Evolutionary conservation across 352 stramenopile species (phyloP).

Genomic region (Phytophthora quininea): DNA sequence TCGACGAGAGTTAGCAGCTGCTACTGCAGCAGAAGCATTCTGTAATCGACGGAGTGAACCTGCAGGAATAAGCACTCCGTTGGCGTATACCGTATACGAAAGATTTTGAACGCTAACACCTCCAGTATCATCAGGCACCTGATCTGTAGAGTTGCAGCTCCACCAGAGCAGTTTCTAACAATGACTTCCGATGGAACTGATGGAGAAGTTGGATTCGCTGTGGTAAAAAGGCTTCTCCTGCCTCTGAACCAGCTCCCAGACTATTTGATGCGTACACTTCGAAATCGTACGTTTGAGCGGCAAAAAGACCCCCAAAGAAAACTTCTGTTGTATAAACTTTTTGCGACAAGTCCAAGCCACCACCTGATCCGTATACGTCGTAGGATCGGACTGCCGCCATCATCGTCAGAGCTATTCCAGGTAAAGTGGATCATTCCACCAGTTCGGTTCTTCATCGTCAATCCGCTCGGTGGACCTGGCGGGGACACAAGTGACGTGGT

Average conservation of each 20-base stretch:
- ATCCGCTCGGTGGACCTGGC: constrained; percentile 43
- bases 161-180: constrained; percentile 42
- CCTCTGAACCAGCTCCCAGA: constrained; percentile 45
- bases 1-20: not conserved
- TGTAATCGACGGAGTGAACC: constrained; percentile 17
- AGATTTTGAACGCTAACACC: constrained; percentile 36
- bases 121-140: constrained; percentile 47
- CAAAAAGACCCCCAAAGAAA: constrained; percentile 45
- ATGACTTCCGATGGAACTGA: constrained; percentile 30
- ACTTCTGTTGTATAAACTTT: constrained; percentile 6
- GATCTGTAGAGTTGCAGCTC: constrained; percentile 41
- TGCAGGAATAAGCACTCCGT: constrained; percentile 32
- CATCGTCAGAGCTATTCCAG: constrained; percentile 55
- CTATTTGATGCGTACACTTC: constrained; percentile 56
- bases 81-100: constrained; percentile 50
- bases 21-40: not conserved
- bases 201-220: constrained; percentile 31
- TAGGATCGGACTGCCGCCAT: constrained; percentile 61
- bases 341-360: constrained; percentile 5
- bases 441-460: constrained; percentile 24
- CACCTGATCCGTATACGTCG: constrained; percentile 27
- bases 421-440: constrained; percentile 50
- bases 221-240: constrained; percentile 31
- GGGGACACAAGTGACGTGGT: constrained; percentile 55
- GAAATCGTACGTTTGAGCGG: constrained; percentile 51